phyloP scores from a whole-genome alignment of 768 basidiomycete genomes.

The Lentinula guzmanii region DNA sequence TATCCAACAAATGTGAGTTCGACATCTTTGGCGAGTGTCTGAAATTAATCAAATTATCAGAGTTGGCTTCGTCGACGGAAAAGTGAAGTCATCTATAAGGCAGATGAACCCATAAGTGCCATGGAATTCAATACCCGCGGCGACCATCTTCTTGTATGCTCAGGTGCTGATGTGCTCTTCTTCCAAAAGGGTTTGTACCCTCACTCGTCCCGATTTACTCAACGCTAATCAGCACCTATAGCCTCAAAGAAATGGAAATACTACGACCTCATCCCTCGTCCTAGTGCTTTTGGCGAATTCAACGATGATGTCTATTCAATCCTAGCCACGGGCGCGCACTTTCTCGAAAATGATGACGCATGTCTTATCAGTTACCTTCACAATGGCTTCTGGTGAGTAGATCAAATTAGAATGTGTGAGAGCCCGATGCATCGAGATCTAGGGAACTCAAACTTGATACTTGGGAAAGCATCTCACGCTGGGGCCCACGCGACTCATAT shows the following conservation, averaged over 20 bases:
- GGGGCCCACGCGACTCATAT: not conserved
- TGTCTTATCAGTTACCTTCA: not conserved
- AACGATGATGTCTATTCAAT: not conserved
- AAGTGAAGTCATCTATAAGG: not conserved
- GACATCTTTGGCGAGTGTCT: not conserved
- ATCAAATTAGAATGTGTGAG: not conserved
- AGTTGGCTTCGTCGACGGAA: not conserved
- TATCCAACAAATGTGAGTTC: not conserved
- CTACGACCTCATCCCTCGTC: not conserved
- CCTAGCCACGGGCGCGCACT: not conserved
- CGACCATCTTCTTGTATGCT: not conserved
- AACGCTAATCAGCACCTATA: not conserved
- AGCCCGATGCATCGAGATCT: not conserved
- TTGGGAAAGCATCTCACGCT: not conserved
- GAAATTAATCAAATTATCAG: not conserved
- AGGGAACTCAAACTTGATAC: not conserved
- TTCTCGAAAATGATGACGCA: not conserved
- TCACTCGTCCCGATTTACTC: not conserved
- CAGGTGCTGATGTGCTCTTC: not conserved
- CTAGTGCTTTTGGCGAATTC: not conserved
- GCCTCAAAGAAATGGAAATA: not conserved
- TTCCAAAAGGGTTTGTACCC: not conserved
- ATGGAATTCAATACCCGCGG: not conserved
- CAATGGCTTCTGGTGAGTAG: not conserved
- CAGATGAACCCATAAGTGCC: not conserved